Evolutionary conservation across 208 protist genomes (phyloP), one percentile per base, ranked within the genome.

Genomic region (Leishmania braziliensis): DNA sequence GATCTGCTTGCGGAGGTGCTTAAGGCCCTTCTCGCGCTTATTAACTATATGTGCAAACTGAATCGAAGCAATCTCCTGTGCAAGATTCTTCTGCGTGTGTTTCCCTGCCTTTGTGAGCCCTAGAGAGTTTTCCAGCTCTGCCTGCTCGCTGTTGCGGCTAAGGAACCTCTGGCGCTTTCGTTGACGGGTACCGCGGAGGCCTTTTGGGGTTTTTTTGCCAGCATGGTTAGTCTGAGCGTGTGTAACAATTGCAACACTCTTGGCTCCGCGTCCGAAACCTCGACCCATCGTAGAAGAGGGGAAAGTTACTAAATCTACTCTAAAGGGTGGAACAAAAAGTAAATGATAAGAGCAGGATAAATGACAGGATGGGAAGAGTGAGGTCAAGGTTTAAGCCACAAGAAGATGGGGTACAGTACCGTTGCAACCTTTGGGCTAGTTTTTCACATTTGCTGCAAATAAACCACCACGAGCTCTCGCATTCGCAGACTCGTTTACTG

Each of bases 181-280:
- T 66, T 97, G 91, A 26, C 92, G 86, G 14, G 65, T 77, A 4
- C 94, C 88, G 43, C 94, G 87, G 14, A 97, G 89, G 48, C 94
- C 94, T 53, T 92, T 91, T 16, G 94, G 94, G 12, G 86, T 91
- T 77, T 97, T 97, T 72, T 92, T 96, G 50, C 92, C 92, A 14
- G 85, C 83, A 56, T 76, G 88, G 43, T 88, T 85, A 12, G 65
- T 66, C 78, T 97, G 94, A 4, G 94, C 86, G 80, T 97, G 94
- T 6, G 94, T 97, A 18, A 97, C 91, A 80, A 97, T 94, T 8
- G 90, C 87, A 63, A 95, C 94, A 65, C 89, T 95, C 73, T 95
- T 95, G 3, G 92, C 89, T n/a, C 94, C 94, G 80, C 94, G 92
- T 62, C 94, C 94, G 84, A 97, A 97, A 16, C 94, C 94, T 36